phyloP scores from a whole-genome alignment of 768 basidiomycete species.

The Panaeolus papilionaceus region DNA sequence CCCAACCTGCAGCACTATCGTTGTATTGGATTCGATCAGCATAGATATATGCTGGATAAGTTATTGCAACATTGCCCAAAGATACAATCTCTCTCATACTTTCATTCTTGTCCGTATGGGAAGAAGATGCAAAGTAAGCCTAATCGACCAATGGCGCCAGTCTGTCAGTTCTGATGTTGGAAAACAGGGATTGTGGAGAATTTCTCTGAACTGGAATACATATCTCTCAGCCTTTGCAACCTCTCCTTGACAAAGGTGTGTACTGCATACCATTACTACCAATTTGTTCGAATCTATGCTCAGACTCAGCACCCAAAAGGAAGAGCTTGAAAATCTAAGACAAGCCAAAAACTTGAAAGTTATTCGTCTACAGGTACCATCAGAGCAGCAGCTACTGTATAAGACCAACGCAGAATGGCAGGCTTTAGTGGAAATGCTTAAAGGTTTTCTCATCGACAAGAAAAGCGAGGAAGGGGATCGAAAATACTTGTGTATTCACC shows the following conservation, averaged over 20 bases:
- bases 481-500: background rate
- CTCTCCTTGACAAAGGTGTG: background rate
- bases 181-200: background rate
- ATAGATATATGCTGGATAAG: background rate
- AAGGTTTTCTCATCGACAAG: background rate
- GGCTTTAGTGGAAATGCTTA: background rate
- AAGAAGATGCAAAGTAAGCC: background rate
- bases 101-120: background rate
- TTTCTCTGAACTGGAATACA: background rate
- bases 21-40: background rate
- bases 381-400: background rate
- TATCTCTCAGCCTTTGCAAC: background rate
- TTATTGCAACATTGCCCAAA: background rate
- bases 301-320: background rate
- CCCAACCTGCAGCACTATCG: background rate
- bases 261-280: background rate
- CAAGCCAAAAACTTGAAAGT: background rate
- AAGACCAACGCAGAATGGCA: background rate
- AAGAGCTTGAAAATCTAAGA: background rate
- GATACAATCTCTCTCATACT: background rate
- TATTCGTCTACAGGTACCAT: background rate
- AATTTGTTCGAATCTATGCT: no score
- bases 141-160: background rate
- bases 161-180: background rate
- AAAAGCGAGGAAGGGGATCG: background rate